Evolutionary conservation across 306 rosid species (phyloP).

Genomic region (Vicia sativa): DNA sequence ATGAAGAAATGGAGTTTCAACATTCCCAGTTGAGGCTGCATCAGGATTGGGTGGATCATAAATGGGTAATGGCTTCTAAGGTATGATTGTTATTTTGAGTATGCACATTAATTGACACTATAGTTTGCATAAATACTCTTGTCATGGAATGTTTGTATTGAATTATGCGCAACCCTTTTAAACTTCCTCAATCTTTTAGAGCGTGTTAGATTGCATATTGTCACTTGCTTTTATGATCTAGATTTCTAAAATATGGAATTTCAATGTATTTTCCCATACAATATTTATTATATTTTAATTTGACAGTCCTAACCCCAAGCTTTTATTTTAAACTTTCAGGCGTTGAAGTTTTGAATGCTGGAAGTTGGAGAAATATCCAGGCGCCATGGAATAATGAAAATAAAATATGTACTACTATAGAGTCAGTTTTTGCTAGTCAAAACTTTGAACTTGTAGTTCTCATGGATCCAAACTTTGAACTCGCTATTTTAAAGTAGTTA

Average conservation of each 20-base stretch:
- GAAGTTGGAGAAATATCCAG: slow-evolving; percentile 9
- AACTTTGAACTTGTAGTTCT: background rate
- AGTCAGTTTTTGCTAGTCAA: background rate
- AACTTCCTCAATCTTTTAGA: no score
- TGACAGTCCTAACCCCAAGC: slow-evolving; percentile 1
- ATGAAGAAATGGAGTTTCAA: slow-evolving; percentile 50
- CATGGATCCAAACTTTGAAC: background rate
- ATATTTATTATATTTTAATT: background rate
- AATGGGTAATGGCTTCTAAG: slow-evolving; percentile 67
- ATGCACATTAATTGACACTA: no score
- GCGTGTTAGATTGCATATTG: no score
- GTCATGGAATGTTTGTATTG: no score
- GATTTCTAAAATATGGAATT: no score
- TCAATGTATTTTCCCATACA: no score
- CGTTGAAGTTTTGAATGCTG: slow-evolving; percentile 44
- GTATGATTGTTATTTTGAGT: slow-evolving; percentile 33
- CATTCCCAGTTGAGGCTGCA: slow-evolving; percentile 57
- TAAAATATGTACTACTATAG: background rate
- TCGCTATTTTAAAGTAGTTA: background rate
- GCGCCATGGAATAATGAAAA: background rate
- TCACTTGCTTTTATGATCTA: no score
- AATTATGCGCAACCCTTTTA: no score
- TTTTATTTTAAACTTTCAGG: slow-evolving; percentile 48
- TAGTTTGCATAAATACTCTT: no score
- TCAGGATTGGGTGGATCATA: slow-evolving; percentile 60